These are phyloP conservation scores for Sclerotinia trifoliorum DNA, from an alignment of 2,329 filamentous ascomycete genomes.

Conservation along the genomic window DNA sequence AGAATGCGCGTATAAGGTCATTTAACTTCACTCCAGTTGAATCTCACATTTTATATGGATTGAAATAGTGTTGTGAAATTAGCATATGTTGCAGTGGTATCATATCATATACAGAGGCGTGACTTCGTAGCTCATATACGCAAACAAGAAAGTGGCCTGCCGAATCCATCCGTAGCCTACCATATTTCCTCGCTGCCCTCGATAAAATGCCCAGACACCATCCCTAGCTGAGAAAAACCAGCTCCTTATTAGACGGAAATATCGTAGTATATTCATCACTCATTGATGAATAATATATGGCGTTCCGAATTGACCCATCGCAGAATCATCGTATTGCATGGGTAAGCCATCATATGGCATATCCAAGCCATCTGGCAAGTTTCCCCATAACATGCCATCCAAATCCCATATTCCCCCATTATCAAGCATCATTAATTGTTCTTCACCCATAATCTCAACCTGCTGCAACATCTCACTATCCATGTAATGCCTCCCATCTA, in stretches of 20 bases:
- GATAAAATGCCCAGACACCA: background rate
- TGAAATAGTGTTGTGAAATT: background rate
- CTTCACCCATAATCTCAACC: slow-evolving; percentile 50
- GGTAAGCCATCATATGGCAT: slow-evolving; percentile 39
- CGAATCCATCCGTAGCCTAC: background rate
- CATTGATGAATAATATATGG: slow-evolving; percentile 19
- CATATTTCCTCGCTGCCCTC: background rate
- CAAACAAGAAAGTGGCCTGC: background rate
- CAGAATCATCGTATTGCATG: slow-evolving; percentile 17
- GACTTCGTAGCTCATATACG: background rate
- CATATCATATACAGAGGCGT: background rate
- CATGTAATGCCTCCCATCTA: slow-evolving; percentile 28
- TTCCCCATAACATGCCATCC: slow-evolving; percentile 56
- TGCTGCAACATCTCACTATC: slow-evolving; percentile 42
- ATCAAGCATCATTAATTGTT: slow-evolving; percentile 46
- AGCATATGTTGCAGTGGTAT: slow-evolving; percentile 5
- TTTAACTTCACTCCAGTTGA: background rate
- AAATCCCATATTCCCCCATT: slow-evolving; percentile 56
- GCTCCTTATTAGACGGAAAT: background rate
- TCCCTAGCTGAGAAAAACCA: background rate
- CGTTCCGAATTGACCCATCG: slow-evolving; percentile 1
- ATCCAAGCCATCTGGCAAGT: slow-evolving; percentile 43
- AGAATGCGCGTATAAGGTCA: background rate
- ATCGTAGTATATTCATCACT: background rate
- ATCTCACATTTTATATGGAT: background rate